A percentile compares a stretch with the other conserved stretches of the same genome.
Conservation (phyloP, 768 basidiomycete species). For the Dacryopinax primogenitus region DNA sequence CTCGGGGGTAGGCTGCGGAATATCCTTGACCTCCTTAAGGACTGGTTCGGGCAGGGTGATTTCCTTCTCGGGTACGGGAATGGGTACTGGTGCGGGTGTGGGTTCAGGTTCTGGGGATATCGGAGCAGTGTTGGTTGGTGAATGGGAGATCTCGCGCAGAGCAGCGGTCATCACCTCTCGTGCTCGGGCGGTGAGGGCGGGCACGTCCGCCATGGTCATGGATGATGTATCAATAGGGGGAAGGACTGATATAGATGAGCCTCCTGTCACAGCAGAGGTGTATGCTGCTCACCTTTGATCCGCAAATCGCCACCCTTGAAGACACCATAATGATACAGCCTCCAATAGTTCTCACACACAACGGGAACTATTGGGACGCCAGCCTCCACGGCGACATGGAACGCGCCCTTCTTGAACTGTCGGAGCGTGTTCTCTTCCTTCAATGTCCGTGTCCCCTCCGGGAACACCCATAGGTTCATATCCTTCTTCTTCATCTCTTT, state of each 20-base stretch:
- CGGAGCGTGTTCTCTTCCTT: slow-evolving; percentile 52
- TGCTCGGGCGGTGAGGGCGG: slow-evolving; percentile 49
- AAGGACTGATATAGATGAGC: slow-evolving; percentile 46
- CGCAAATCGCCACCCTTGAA: slow-evolving; percentile 67
- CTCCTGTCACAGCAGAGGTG: not conserved
- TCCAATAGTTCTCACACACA: slow-evolving; percentile 87
- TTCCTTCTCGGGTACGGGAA: not conserved
- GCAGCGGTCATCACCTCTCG: slow-evolving; percentile 67
- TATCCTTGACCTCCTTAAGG: not conserved
- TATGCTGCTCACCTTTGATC: slow-evolving; percentile 50
- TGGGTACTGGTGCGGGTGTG: too few relatives aligned
- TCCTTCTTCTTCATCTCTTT: slow-evolving; percentile 55
- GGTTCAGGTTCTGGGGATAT: too few relatives aligned
- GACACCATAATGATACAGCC: slow-evolving; percentile 62
- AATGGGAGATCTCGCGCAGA: slow-evolving; percentile 64
- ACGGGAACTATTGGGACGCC: slow-evolving; percentile 85
- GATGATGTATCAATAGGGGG: slow-evolving; percentile 71
- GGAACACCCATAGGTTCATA: slow-evolving; percentile 85
- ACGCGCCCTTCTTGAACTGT: slow-evolving; percentile 95
- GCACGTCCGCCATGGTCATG: slow-evolving; percentile 56
- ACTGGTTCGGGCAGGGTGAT: not conserved
- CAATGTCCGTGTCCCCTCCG: slow-evolving; percentile 84
- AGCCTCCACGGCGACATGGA: slow-evolving; percentile 87
- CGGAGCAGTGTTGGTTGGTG: slow-evolving; percentile 8
- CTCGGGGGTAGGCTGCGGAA: not conserved